Conservation (phyloP, 2,329 filamentous ascomycete genomes). For the Trichoderma sp. region DNA sequence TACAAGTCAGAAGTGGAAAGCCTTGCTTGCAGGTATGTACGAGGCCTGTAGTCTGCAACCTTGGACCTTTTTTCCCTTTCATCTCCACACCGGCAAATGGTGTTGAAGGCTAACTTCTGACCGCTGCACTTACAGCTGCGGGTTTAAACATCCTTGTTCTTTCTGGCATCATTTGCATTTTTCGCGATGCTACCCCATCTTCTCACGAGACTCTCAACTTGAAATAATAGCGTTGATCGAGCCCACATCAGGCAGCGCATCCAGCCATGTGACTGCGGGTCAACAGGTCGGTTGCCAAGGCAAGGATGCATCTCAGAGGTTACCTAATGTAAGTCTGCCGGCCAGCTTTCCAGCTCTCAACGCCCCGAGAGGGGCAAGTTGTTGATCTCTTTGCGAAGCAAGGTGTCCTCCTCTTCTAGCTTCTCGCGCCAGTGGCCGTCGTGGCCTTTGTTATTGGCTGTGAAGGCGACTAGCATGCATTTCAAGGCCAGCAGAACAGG, state of each 20-base stretch:
- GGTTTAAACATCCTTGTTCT: not conserved
- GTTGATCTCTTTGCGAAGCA: not conserved
- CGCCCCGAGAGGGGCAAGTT: not conserved
- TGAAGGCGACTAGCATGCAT: slow-evolving; percentile 7
- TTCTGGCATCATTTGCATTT: not conserved
- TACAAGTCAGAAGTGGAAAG: not conserved
- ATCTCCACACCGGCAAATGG: not conserved
- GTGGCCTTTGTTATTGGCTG: slow-evolving; percentile 3
- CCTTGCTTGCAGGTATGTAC: not conserved
- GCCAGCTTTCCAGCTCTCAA: not conserved
- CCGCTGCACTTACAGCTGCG: slow-evolving; percentile 2
- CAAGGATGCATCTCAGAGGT: slow-evolving; percentile 7
- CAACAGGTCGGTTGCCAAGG: slow-evolving; percentile 3
- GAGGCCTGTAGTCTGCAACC: not conserved
- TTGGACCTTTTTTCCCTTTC: not conserved
- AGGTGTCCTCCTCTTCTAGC: not conserved
- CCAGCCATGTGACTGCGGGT: slow-evolving; percentile 18
- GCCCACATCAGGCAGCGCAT: slow-evolving; percentile 1
- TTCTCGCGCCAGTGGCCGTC: not conserved
- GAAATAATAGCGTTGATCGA: slow-evolving; percentile 12
- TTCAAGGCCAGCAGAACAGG: not conserved
- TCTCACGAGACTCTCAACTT: slow-evolving; percentile 12
- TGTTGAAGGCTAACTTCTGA: slow-evolving; percentile 9
- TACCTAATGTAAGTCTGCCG: not conserved
- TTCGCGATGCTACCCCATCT: slow-evolving; percentile 13